Conservation (phyloP, 495 filamentous ascomycete genomes). For the Clavariopsis aquatica region DNA sequence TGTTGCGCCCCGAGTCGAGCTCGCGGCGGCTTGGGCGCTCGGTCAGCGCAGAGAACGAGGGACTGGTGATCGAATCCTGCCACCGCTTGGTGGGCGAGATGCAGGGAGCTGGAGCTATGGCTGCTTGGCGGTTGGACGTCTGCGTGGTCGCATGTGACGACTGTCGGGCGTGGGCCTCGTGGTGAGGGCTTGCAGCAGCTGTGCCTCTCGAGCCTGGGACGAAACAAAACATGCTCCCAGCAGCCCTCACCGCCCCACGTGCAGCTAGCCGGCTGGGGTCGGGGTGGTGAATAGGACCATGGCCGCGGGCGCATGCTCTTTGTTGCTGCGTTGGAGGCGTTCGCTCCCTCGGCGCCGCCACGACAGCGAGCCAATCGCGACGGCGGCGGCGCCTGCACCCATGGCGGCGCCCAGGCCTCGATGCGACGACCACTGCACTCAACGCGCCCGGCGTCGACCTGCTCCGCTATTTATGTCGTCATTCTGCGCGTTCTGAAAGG, state of each 20-base stretch:
- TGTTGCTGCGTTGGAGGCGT: conserved; percentile 5
- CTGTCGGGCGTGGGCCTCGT: conserved; percentile 19
- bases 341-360: neutral
- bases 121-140: neutral
- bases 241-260: conserved; percentile 17
- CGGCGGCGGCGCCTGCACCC: neutral
- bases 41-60: neutral
- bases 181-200: neutral
- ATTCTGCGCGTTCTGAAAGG: neutral
- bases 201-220: neutral
- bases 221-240: neutral
- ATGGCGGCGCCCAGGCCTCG: neutral
- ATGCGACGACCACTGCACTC: neutral
- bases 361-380: neutral
- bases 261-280: conserved; percentile 13
- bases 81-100: neutral
- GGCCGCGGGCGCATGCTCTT: conserved; percentile 19
- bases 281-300: conserved; percentile 7
- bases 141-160: conserved; percentile 17
- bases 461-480: no score
- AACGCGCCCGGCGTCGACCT: no score
- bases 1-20: neutral
- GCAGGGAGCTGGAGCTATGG: conserved; percentile 14
- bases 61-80: neutral
- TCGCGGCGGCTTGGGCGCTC: neutral